Percentiles rank a stretch among this genome's conserved stretches.
These are phyloP conservation scores for Bipolaris bicolor DNA, from an alignment of 2,329 filamentous ascomycete genomes.

Conservation along the genomic window DNA sequence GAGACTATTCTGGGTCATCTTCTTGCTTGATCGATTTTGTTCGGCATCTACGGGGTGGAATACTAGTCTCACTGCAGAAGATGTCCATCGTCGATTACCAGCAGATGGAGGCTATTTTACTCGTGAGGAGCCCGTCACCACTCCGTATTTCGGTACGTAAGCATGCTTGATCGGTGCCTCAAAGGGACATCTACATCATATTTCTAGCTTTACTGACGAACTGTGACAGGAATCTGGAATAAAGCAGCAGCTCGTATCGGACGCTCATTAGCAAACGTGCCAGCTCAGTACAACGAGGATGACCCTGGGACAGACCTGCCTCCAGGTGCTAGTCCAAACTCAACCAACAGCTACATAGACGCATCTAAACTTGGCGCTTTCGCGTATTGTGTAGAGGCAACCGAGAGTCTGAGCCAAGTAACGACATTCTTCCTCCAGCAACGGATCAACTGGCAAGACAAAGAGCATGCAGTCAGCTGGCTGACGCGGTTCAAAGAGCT, in stretches of 20 bases:
- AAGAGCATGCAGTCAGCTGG: constrained; percentile 45
- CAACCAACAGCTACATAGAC: constrained; percentile 41
- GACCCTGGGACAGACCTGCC: constrained; percentile 32
- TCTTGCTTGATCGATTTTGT: constrained; percentile 44
- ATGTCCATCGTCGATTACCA: constrained; percentile 41
- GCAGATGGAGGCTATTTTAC: constrained; percentile 46
- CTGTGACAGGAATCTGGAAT: constrained; percentile 34
- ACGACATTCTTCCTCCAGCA: constrained; percentile 46
- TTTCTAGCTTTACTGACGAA: neutral
- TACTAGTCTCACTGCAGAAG: constrained; percentile 42
- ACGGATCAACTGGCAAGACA: constrained; percentile 43
- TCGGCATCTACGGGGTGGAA: constrained; percentile 44
- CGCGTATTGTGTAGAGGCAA: constrained; percentile 44
- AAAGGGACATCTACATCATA: neutral
- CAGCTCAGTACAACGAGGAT: constrained; percentile 45
- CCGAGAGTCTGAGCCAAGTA: constrained; percentile 43
- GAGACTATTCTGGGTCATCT: constrained; percentile 43
- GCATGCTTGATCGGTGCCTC: neutral
- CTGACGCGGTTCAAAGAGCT: constrained; percentile 45
- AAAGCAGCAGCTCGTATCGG: constrained; percentile 43
- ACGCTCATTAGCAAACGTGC: constrained; percentile 39
- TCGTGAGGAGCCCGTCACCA: constrained; percentile 41
- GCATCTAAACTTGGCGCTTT: constrained; percentile 44
- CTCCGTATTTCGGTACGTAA: constrained; percentile 36
- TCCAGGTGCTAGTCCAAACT: constrained; percentile 39